Base-by-base conservation (phyloP, 2,329 filamentous ascomycete genomes). In the Penicillium sp. region DNA sequence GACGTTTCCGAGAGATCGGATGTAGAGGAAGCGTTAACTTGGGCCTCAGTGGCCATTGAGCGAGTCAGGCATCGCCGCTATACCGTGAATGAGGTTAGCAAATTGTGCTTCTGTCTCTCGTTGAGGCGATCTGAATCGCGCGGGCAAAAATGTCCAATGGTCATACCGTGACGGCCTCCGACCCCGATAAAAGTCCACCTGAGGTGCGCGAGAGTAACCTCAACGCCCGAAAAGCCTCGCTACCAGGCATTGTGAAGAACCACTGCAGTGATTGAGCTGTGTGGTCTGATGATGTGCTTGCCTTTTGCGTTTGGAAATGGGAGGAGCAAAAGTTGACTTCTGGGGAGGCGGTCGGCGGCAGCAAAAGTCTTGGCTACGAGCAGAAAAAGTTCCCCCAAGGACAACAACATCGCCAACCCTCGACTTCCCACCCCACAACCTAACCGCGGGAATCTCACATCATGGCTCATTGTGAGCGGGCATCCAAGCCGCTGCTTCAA, bases 41-140 rank as follows among this genome's bases (percentile, higher is more conserved):
- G 62, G 18, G 75, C 67, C 53, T 79, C 77, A 48, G 79, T 81
- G 33, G 78, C 78, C 73, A 81, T 79, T 58, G 75, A 73, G 51
- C 75, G 74, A 55, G 70, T 68, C 33, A 70, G 55, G 56, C 65
- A 70, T 64, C 60, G 65, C 71, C 80, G 78, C 72, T 82, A 57
- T 46, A 40, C 33, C 21, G 34, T 21, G 4, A 46, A 24, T 10
- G 43, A 59, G 37, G 49, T 68, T 61, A 67, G 68, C 59, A 55
- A 55, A 15, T 13, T 7, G 7, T 17, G 7, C 9, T n/a, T 20
- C 21, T 51, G 23, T 18, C 15, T 23, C 21, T 15, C 27, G 20
- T 39, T 34, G 9, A 29, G 24, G 21, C 36, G 27, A 34, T 32
- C 23, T 30, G 15, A 32, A 45, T 44, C 27, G 42, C 39, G 45